Conservation (phyloP, 805 yeast species). For the Suhomyces pyralidae region DNA sequence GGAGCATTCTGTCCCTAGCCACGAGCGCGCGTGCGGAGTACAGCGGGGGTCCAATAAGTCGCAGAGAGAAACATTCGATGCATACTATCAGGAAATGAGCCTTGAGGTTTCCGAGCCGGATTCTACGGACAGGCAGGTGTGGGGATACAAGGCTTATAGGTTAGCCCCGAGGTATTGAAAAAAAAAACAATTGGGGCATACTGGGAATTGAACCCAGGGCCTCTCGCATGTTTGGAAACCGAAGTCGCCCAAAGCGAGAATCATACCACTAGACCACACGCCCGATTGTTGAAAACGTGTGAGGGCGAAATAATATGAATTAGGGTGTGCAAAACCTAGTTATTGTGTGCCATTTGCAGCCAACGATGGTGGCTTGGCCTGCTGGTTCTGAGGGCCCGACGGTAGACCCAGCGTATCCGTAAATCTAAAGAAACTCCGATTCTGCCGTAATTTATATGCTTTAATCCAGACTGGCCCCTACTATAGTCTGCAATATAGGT, state of each 20-base stretch:
- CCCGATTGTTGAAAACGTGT: conserved; percentile 6
- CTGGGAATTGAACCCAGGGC: conserved; percentile 66
- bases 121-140: not conserved
- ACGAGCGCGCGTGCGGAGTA: not conserved
- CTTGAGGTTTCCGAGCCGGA: not conserved
- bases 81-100: not conserved
- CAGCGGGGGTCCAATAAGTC: not conserved
- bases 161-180: not conserved
- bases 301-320: not conserved
- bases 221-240: conserved; percentile 44
- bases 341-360: not conserved
- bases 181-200: conserved; percentile 28
- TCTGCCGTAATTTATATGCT: too few species aligned
- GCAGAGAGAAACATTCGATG: not conserved
- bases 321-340: not conserved
- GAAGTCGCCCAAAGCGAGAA: conserved; percentile 20
- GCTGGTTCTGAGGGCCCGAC: not conserved
- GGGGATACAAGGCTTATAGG: not conserved
- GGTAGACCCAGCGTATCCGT: not conserved
- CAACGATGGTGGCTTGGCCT: not conserved
- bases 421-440: too few species aligned
- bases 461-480: too few species aligned
- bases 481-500: too few species aligned
- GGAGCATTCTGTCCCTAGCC: not conserved
- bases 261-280: conserved; percentile 27